Evolutionary conservation across 2,329 filamentous ascomycete species (phyloP).

Genomic region (Arachnopeziza araneosa): DNA sequence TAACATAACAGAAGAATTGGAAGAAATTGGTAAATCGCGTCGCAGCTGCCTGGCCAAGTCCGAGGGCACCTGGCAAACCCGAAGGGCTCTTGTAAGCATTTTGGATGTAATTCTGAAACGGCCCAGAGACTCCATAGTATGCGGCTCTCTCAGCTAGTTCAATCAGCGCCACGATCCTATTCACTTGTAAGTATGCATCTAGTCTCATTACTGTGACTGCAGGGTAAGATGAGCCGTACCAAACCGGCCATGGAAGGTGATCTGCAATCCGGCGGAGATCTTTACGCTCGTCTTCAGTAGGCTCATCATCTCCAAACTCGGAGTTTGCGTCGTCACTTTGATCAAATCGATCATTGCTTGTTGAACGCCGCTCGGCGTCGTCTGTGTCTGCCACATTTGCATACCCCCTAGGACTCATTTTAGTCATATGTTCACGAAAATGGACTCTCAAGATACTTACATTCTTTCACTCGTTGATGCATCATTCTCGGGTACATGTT

Average conservation of each 20-base stretch:
- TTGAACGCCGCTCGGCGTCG: background rate
- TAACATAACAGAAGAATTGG: conserved; percentile 44
- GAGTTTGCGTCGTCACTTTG: background rate
- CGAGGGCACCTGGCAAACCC: conserved; percentile 41
- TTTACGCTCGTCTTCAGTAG: conserved; percentile 12
- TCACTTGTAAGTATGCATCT: conserved; percentile 12
- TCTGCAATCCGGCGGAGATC: conserved; percentile 13
- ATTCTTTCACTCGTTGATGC: too few species aligned
- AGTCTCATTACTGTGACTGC: conserved; percentile 1
- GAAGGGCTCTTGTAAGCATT: conserved; percentile 24
- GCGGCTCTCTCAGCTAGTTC: conserved; percentile 60
- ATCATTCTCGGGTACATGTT: background rate
- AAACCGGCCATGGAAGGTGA: background rate
- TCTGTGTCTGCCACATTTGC: background rate
- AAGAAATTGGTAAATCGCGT: conserved; percentile 52
- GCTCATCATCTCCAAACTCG: conserved; percentile 7
- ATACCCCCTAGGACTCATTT: background rate
- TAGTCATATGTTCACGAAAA: too few species aligned
- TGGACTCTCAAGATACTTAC: background rate
- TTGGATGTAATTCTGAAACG: conserved; percentile 60
- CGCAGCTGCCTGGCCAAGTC: conserved; percentile 48
- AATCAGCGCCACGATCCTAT: conserved; percentile 49
- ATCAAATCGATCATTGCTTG: background rate
- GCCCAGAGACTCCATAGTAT: conserved; percentile 57
- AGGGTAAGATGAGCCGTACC: background rate